Percentiles rank a stretch among this genome's conserved stretches.
Evolutionary conservation across 2,329 filamentous ascomycete species (phyloP).

Genomic region (Exophiala lecanii-corni): DNA sequence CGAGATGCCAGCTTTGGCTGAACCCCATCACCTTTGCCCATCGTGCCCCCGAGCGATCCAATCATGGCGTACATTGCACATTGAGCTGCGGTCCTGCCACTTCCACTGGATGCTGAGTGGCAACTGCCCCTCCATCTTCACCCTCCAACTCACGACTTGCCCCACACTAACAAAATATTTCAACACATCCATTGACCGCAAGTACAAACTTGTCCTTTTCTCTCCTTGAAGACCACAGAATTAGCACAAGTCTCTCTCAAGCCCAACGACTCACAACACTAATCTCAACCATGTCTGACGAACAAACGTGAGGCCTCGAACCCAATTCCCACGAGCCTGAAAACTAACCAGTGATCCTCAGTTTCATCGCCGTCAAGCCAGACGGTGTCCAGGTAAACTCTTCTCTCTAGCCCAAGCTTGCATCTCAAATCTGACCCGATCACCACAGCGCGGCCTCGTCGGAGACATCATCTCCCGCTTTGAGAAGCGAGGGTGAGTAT

Average conservation of each 20-base stretch:
- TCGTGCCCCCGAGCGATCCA: no score
- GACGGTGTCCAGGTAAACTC: conserved; percentile 90
- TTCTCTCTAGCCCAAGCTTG: not conserved
- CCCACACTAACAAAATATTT: not conserved
- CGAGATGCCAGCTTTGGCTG: no score
- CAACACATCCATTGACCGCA: not conserved
- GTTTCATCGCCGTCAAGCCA: conserved; percentile 99
- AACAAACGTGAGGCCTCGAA: conserved; percentile 81
- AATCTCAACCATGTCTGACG: conserved; percentile 63
- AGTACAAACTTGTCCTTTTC: not conserved
- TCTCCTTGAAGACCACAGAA: not conserved
- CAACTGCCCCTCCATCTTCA: no score
- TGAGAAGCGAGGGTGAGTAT: conserved; percentile 80
- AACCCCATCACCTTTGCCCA: no score
- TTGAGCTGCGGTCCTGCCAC: no score
- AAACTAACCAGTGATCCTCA: no score
- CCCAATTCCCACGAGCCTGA: no score
- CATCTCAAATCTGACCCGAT: conserved; percentile 1
- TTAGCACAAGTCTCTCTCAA: no score
- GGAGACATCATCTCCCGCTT: conserved; percentile 97
- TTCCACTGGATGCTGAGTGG: no score
- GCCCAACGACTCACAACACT: no score
- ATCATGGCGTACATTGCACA: no score
- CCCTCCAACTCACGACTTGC: not conserved
- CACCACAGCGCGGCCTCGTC: conserved; percentile 80